A percentile compares a stretch with the other conserved stretches of the same genome.
Conservation (phyloP, 495 filamentous ascomycete species). For the Lentithecium fluviatile region DNA sequence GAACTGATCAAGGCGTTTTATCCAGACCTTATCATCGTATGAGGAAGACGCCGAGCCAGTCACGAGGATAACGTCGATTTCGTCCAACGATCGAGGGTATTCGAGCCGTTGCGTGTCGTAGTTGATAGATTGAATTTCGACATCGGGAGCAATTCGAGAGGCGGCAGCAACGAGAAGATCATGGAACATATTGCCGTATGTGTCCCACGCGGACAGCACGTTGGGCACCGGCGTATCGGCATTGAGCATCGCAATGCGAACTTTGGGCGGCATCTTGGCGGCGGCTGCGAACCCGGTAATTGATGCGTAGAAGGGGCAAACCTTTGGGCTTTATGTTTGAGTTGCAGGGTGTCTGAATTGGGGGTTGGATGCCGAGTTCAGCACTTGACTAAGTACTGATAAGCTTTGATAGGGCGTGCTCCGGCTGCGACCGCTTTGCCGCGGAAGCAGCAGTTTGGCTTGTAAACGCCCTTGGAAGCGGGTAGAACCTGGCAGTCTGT, state of each 20-base stretch:
- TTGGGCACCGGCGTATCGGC: slow-evolving; percentile 21
- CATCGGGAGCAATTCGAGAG: slow-evolving; percentile 1
- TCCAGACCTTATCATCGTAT: slow-evolving; percentile 22
- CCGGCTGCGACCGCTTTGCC: no score
- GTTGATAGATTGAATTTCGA: slow-evolving; percentile 9
- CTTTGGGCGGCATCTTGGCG: not conserved
- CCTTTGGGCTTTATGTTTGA: no score
- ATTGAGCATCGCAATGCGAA: slow-evolving; percentile 31
- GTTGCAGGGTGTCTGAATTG: no score
- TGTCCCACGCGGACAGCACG: slow-evolving; percentile 6
- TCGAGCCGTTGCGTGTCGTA: slow-evolving; percentile 10
- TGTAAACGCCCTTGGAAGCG: no score
- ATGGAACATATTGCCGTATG: slow-evolving; percentile 26
- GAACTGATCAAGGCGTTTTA: slow-evolving; percentile 15
- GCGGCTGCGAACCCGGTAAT: not conserved
- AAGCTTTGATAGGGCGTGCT: no score
- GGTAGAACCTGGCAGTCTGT: no score
- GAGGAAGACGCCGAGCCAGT: slow-evolving; percentile 26
- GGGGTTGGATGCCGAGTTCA: no score
- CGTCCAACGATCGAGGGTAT: slow-evolving; percentile 12
- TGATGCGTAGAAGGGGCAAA: not conserved
- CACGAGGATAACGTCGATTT: slow-evolving; percentile 20
- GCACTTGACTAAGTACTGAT: no score
- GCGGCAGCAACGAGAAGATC: slow-evolving; percentile 7
- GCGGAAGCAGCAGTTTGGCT: no score